A percentile compares a stretch with the other conserved stretches of the same genome.
phyloP scores from a whole-genome alignment of 1,284 basidiomycete genomes.

The Clitocybe nebularis region DNA sequence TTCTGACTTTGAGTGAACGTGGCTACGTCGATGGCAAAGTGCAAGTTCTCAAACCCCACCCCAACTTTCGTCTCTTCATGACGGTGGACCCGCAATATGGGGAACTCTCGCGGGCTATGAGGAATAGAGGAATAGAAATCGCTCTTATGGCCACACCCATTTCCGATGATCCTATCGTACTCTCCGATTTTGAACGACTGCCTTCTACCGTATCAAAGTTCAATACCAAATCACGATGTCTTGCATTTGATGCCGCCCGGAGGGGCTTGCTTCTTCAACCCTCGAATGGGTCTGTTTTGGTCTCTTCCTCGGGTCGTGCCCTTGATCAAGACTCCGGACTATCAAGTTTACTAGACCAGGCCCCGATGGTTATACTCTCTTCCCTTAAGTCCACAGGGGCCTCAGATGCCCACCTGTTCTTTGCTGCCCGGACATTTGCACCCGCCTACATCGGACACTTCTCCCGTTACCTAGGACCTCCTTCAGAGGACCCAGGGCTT shows the following conservation, averaged over 20 bases:
- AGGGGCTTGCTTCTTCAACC: conserved; percentile 29
- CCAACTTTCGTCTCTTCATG: conserved; percentile 93
- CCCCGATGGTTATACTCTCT: conserved; percentile 26
- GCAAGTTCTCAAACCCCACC: conserved; percentile 78
- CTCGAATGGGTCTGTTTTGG: conserved; percentile 3
- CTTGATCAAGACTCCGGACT: conserved; percentile 48
- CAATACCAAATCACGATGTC: conserved; percentile 14
- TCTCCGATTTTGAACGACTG: conserved; percentile 48
- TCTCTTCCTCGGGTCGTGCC: conserved; percentile 29
- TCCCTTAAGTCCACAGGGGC: conserved; percentile 11
- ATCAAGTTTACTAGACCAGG: conserved; percentile 37
- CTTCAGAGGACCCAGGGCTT: conserved; percentile 2
- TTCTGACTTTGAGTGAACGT: conserved; percentile 83
- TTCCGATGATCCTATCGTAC: conserved; percentile 42
- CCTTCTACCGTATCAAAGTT: conserved; percentile 26
- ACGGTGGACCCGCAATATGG: conserved; percentile 88
- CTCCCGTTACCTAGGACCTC: conserved; percentile 24
- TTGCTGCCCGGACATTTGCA: conserved; percentile 36
- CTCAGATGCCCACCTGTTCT: conserved; percentile 32
- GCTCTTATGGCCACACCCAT: conserved; percentile 37
- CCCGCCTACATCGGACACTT: conserved; percentile 32
- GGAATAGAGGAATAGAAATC: conserved; percentile 94
- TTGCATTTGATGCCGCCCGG: conserved; percentile 30
- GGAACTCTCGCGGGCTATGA: conserved; percentile 96
- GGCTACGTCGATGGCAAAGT: conserved; percentile 80